A percentile compares a stretch with the other conserved stretches of the same genome.
Conservation (phyloP, 768 basidiomycete species). For the Hemileccinum rubropunctum region DNA sequence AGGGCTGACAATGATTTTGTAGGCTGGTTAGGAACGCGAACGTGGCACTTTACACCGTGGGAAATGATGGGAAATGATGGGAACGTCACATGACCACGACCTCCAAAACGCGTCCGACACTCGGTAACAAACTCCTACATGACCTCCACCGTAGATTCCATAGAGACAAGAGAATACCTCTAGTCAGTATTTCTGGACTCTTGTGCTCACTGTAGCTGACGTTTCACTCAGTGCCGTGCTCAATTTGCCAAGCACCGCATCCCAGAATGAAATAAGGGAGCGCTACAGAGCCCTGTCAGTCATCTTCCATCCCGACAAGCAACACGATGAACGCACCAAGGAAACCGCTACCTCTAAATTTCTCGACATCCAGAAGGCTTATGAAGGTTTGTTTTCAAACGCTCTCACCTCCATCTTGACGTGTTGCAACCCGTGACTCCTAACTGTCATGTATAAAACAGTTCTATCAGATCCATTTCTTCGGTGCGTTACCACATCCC, state of each 20-base stretch:
- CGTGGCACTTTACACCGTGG: slow-evolving; percentile 26
- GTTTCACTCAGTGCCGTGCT: slow-evolving; percentile 48
- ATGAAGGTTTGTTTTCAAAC: slow-evolving; percentile 53
- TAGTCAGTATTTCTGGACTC: slow-evolving; percentile 22
- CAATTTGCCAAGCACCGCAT: slow-evolving; percentile 64
- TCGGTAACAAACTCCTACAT: slow-evolving; percentile 1
- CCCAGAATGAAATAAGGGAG: slow-evolving; percentile 69
- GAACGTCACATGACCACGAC: slow-evolving; percentile 21
- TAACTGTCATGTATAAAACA: slow-evolving; percentile 24
- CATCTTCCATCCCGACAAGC: slow-evolving; percentile 84
- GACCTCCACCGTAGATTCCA: no score
- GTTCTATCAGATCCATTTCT: slow-evolving; percentile 73
- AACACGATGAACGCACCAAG: slow-evolving; percentile 54
- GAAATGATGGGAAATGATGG: slow-evolving; percentile 16
- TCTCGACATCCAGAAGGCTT: slow-evolving; percentile 77
- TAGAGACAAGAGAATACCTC: slow-evolving; percentile 22
- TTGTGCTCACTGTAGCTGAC: slow-evolving; percentile 2
- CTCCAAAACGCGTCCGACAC: not conserved
- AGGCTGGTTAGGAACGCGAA: slow-evolving; percentile 5
- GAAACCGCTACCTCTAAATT: slow-evolving; percentile 65
- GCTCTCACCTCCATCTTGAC: not conserved
- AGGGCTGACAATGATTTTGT: not conserved
- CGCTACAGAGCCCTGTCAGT: slow-evolving; percentile 70
- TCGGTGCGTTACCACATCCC: slow-evolving; percentile 42
- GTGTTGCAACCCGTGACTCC: slow-evolving; percentile 3